Base-by-base conservation (phyloP, 306 rosid species). In the Clitoria ternatea region DNA sequence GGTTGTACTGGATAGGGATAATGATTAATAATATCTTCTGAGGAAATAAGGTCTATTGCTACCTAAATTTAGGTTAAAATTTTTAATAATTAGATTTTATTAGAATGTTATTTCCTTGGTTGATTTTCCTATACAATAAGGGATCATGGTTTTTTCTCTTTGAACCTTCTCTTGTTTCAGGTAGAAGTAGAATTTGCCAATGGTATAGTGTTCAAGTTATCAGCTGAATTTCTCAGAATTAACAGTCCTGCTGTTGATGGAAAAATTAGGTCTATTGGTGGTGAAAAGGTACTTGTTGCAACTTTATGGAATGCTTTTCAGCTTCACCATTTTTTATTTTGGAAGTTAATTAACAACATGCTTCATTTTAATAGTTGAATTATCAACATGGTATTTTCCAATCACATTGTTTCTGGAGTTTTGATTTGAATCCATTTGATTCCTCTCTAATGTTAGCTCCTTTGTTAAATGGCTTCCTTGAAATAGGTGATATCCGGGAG, bases 211-310 rank as follows among this genome's bases (percentile, higher is more conserved):
- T 92, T 90, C 81, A 88, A 76, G 44, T 69, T 92, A 65, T 83
- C 98, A 17, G 92, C 98, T 69, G 98, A 92, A 36, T 90, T 89
- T 79, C 84, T 92, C 43, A 86, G 98, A 86, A 71, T 90, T 33
- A 69, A 77, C 47, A 92, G 98, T 70, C 98, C 96, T 12, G 96
- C 98, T 48, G 96, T 76, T 82, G 95, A 92, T 80, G 89, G 87
- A 63, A 92, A 88, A 80, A 9, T 89, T 43, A 87, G 89, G 81
- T 83, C 96, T 61, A 83, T 92, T 48, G 88, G 88, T 12, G 96
- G 96, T 37, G 91, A 90, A 77, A 92, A 92, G 98, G 98, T 91
- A 79, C 48, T 61, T 19, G 50, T 30, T 37, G 37, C 43, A 60
- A 23, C 52, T 69, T 35, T 18, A 1, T 24, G 36, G 43, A 50